Conservation (phyloP, 352 stramenopile species). For the Phytophthora ohioensis region DNA sequence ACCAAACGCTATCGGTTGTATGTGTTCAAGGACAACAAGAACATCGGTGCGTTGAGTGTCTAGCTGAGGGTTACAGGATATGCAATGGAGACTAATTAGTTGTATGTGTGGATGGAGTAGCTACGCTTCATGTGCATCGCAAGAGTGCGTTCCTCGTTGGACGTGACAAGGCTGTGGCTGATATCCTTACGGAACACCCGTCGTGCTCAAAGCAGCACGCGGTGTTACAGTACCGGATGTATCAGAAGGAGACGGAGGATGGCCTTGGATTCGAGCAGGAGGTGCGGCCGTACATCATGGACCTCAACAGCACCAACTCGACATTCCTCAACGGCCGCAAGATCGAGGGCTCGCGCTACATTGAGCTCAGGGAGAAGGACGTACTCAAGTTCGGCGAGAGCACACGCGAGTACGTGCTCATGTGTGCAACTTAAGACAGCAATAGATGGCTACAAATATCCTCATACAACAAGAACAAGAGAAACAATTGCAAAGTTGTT, state of each 20-base stretch:
- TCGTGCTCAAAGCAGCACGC: constrained; percentile 98
- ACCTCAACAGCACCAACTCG: constrained; percentile 97
- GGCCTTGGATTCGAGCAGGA: constrained; percentile 66
- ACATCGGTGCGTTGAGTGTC: constrained; percentile 60
- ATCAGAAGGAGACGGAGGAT: constrained; percentile 72
- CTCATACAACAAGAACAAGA: constrained; percentile 1
- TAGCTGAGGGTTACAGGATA: background rate
- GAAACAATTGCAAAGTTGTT: background rate
- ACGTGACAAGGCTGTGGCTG: constrained; percentile 93
- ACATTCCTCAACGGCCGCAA: constrained; percentile 97
- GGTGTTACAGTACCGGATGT: constrained; percentile 96
- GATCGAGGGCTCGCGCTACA: constrained; percentile 96
- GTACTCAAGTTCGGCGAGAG: constrained; percentile 97
- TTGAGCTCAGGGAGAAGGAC: constrained; percentile 96
- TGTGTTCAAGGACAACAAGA: constrained; percentile 95
- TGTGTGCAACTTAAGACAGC: constrained; percentile 67
- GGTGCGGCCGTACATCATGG: constrained; percentile 97
- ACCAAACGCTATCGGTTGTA: constrained; percentile 96
- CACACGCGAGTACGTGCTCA: constrained; percentile 98
- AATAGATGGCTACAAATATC: background rate
- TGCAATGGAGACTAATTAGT: constrained; percentile 11
- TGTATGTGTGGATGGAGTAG: constrained; percentile 53
- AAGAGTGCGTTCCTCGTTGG: constrained; percentile 97
- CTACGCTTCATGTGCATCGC: constrained; percentile 95
- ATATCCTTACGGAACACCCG: constrained; percentile 95